phyloP scores from a whole-genome alignment of 805 yeast species.

The Saturnispora kantuleensis region DNA sequence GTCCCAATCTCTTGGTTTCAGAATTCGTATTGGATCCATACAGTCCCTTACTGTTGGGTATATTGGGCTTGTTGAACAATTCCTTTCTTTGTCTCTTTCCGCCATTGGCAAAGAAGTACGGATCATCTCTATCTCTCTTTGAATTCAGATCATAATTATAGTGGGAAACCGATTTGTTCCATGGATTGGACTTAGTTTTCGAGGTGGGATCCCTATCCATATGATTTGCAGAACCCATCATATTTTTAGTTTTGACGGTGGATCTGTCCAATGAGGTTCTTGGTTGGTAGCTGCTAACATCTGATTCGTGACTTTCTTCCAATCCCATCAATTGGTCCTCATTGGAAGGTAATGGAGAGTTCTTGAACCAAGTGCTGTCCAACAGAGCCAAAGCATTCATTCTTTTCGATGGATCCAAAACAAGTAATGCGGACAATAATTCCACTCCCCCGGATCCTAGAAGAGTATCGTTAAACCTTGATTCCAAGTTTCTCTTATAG shows the following conservation, averaged over 20 bases:
- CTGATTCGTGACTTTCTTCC: conserved; percentile 87
- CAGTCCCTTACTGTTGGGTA: conserved; percentile 1
- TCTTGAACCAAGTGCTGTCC: conserved; percentile 55
- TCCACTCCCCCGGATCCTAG: conserved; percentile 35
- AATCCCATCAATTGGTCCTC: conserved; percentile 51
- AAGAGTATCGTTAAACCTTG: conserved; percentile 33
- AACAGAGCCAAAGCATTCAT: conserved; percentile 74
- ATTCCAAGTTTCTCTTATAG: conserved; percentile 34
- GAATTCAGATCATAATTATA: neutral
- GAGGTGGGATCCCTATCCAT: neutral
- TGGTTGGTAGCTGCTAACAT: conserved; percentile 45
- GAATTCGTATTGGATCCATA: neutral
- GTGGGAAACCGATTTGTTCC: neutral
- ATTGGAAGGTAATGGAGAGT: conserved; percentile 53
- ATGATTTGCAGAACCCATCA: too few relatives aligned
- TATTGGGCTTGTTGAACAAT: neutral
- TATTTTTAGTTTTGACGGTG: too few relatives aligned
- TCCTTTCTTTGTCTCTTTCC: neutral
- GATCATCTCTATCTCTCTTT: conserved; percentile 7
- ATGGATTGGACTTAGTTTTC: neutral
- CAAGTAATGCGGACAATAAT: conserved; percentile 51
- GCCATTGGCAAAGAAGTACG: neutral
- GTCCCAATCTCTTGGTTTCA: neutral
- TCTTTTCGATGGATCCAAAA: conserved; percentile 62
- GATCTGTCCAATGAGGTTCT: too few relatives aligned